phyloP scores from a whole-genome alignment of 139 green algal genomes.

The Diplosphaera chodatii region DNA sequence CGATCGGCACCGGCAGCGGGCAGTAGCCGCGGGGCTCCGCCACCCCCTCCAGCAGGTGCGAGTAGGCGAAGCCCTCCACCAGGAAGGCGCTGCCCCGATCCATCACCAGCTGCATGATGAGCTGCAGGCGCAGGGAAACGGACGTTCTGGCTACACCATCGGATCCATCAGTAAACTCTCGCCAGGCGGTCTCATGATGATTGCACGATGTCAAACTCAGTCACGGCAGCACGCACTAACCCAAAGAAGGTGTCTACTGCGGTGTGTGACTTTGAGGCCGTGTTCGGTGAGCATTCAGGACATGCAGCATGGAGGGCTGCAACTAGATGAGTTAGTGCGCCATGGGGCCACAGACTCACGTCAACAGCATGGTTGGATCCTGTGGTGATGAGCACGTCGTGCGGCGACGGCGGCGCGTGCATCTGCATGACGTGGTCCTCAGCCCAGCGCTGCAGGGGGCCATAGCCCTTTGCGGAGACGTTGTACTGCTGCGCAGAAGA shows the following conservation, averaged over 20 bases:
- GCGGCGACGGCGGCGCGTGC: slow-evolving; percentile 20
- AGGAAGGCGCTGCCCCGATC: slow-evolving; percentile 46
- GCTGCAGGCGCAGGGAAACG: no score
- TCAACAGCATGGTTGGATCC: slow-evolving; percentile 40
- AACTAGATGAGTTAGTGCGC: no score
- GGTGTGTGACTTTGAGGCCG: no score
- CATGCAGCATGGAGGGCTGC: no score
- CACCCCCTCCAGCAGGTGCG: slow-evolving; percentile 48
- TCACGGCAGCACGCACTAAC: no score
- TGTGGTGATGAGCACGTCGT: slow-evolving; percentile 32
- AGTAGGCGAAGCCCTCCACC: slow-evolving; percentile 68
- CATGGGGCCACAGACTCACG: slow-evolving; percentile 9
- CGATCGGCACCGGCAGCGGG: slow-evolving; percentile 35
- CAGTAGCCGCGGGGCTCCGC: slow-evolving; percentile 42
- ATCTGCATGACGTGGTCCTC: slow-evolving; percentile 11
- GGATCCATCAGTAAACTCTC: no score
- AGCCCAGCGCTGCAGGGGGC: slow-evolving; percentile 25
- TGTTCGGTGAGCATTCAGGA: no score
- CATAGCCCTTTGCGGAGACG: slow-evolving; percentile 22
- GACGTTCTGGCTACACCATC: no score
- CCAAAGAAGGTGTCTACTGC: no score
- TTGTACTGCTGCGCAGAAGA: slow-evolving; percentile 51
- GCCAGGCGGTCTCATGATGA: no score
- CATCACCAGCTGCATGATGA: slow-evolving; percentile 38
- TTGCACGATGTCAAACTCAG: no score